Conservation (phyloP, 2,329 filamentous ascomycete genomes). For the Cordyceps javanica region DNA sequence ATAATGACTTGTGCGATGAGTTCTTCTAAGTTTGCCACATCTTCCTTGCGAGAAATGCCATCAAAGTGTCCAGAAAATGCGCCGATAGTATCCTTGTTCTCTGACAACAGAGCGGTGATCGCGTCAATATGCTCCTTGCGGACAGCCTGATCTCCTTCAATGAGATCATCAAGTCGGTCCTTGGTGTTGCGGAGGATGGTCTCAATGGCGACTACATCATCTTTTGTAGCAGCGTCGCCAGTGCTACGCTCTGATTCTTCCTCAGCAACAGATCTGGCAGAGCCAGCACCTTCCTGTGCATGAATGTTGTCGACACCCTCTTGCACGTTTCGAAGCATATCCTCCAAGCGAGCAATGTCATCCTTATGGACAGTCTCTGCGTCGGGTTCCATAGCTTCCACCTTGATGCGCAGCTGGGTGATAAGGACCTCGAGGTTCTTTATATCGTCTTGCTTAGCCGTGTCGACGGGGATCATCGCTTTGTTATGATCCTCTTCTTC, state of each 20-base stretch:
- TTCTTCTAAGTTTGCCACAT: slow-evolving; percentile 69
- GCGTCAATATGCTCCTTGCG: slow-evolving; percentile 59
- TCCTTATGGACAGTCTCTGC: slow-evolving; percentile 36
- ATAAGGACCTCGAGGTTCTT: slow-evolving; percentile 82
- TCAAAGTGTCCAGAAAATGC: slow-evolving; percentile 62
- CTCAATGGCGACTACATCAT: slow-evolving; percentile 87
- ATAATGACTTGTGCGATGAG: slow-evolving; percentile 72
- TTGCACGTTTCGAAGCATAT: slow-evolving; percentile 44
- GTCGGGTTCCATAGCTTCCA: slow-evolving; percentile 50
- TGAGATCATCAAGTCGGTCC: slow-evolving; percentile 71
- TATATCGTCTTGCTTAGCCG: slow-evolving; percentile 64
- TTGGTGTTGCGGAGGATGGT: slow-evolving; percentile 87
- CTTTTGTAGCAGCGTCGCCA: slow-evolving; percentile 45
- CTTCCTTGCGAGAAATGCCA: slow-evolving; percentile 67
- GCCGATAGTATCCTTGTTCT: slow-evolving; percentile 68
- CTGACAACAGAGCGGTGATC: slow-evolving; percentile 60
- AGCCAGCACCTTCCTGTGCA: slow-evolving; percentile 22
- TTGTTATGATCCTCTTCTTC: slow-evolving; percentile 19
- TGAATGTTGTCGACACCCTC: slow-evolving; percentile 41
- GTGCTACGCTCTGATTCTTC: slow-evolving; percentile 12
- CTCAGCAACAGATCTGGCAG: slow-evolving; percentile 17
- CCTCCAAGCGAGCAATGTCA: slow-evolving; percentile 51
- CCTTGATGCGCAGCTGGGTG: slow-evolving; percentile 73
- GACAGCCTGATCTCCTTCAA: slow-evolving; percentile 66
- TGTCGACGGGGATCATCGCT: slow-evolving; percentile 36